phyloP scores from a whole-genome alignment of 2,329 filamentous ascomycete genomes.

The Microascus cirrosus region DNA sequence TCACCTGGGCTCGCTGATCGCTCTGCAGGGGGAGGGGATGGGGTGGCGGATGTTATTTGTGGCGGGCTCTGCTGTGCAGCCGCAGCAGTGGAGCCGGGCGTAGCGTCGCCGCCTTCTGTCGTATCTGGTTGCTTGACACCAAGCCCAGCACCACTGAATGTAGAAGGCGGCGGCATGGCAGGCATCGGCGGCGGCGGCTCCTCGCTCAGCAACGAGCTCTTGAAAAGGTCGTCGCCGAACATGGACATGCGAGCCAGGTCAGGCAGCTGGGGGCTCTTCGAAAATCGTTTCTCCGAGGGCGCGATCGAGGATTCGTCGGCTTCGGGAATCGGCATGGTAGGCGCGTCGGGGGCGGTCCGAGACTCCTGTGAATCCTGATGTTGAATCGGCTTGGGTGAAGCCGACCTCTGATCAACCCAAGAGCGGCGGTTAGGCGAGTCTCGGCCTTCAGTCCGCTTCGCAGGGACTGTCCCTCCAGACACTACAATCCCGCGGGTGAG shows the following conservation, averaged over 20 bases:
- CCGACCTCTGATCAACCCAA: not conserved
- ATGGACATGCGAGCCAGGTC: constrained; percentile 46
- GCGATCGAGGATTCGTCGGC: not conserved
- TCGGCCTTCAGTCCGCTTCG: not conserved
- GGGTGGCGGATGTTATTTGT: not conserved
- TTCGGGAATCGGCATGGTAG: not conserved
- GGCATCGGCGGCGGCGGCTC: constrained; percentile 15
- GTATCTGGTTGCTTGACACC: not conserved
- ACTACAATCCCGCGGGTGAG: not conserved
- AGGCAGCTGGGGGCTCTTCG: constrained; percentile 46
- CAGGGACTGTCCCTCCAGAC: not conserved
- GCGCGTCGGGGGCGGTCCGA: not conserved
- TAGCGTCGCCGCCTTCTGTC: not conserved
- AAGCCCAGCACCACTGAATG: not conserved
- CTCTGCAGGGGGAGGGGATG: not conserved
- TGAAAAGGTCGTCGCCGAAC: constrained; percentile 49
- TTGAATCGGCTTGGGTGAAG: not conserved
- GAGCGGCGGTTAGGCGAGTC: not conserved
- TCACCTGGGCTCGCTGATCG: not conserved
- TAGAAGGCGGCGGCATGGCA: constrained; percentile 8
- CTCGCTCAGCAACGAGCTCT: constrained; percentile 15
- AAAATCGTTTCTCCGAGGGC: constrained; percentile 18
- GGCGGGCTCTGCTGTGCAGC: not conserved
- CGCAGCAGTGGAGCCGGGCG: not conserved
- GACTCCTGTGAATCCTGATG: not conserved